A percentile compares a stretch with the other conserved stretches of the same genome.
These are phyloP conservation scores for Drechslerella stenobrocha DNA, from an alignment of 2,329 filamentous ascomycete genomes.

Conservation along the genomic window DNA sequence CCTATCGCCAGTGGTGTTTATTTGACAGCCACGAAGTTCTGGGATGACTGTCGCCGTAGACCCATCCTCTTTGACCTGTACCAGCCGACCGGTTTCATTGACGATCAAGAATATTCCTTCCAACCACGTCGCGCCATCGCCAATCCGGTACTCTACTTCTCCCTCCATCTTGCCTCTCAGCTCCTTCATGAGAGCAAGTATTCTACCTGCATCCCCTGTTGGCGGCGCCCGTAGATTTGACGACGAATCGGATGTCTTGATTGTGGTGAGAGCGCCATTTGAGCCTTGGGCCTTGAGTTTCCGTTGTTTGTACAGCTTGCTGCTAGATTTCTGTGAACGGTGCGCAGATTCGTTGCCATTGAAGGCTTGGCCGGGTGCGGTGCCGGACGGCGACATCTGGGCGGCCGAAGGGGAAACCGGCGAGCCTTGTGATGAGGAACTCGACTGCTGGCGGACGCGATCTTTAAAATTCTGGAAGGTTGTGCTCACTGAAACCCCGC, in stretches of 20 bases:
- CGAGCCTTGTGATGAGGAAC: constrained; percentile 17
- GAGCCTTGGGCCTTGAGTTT: constrained; percentile 19
- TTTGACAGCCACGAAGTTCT: constrained; percentile 73
- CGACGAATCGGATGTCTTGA: constrained; percentile 29
- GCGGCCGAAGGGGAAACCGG: constrained; percentile 20
- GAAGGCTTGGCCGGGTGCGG: constrained; percentile 24
- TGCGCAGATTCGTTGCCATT: constrained; percentile 15
- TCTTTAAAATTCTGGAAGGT: constrained; percentile 20
- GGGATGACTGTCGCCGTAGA: constrained; percentile 67
- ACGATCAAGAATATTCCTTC: constrained; percentile 76
- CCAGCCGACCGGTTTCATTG: constrained; percentile 71
- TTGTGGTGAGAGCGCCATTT: constrained; percentile 15
- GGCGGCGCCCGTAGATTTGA: constrained; percentile 16
- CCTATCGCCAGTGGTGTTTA: constrained; percentile 61
- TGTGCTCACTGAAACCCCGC: constrained; percentile 23
- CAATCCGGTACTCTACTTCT: constrained; percentile 71
- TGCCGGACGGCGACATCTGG: background rate
- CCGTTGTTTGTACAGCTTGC: constrained; percentile 31
- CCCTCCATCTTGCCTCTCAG: constrained; percentile 79
- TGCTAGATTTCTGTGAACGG: constrained; percentile 16
- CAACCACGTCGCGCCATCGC: constrained; percentile 67
- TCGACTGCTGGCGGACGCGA: constrained; percentile 13
- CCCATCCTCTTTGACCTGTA: constrained; percentile 72
- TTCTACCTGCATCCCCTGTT: constrained; percentile 69
- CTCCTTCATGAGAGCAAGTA: constrained; percentile 75